Evolutionary conservation across 495 filamentous ascomycete genomes (phyloP).

Genomic region (Hamigera avellanea): DNA sequence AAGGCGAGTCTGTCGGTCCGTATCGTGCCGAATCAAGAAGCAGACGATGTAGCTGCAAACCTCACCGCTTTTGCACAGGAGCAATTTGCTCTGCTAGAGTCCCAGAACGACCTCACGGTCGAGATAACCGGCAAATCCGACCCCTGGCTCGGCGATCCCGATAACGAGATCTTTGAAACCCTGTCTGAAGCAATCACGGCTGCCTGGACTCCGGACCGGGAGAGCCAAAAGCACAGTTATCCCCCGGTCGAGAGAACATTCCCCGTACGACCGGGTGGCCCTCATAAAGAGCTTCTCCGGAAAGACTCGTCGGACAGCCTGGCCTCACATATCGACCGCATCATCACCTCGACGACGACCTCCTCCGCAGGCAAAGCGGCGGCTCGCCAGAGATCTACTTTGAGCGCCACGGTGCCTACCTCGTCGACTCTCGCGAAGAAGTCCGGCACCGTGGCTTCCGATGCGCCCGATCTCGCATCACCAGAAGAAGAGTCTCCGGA

Average conservation of each 20-base stretch:
- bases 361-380: constrained; percentile 24
- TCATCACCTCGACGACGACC: constrained; percentile 33
- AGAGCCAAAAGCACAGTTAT: constrained; percentile 18
- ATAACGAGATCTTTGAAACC: constrained; percentile 82
- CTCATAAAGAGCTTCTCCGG: constrained; percentile 12
- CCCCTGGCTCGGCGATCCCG: constrained; percentile 88
- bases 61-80: constrained; percentile 54
- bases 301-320: constrained; percentile 34
- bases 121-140: constrained; percentile 87
- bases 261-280: constrained; percentile 3
- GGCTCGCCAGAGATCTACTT: constrained; percentile 24
- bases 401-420: constrained; percentile 36
- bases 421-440: constrained; percentile 44
- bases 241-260: background rate
- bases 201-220: constrained; percentile 49
- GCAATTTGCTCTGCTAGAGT: constrained; percentile 62
- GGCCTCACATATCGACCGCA: constrained; percentile 34
- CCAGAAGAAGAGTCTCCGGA: background rate
- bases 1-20: constrained; percentile 80
- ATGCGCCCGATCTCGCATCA: background rate
- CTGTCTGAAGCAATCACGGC: constrained; percentile 76
- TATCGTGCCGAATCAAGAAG: constrained; percentile 84
- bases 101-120: constrained; percentile 70
- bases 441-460: constrained; percentile 3
- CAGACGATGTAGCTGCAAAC: constrained; percentile 54